Percentiles rank a stretch among this genome's conserved stretches.
phyloP scores from a whole-genome alignment of 2,329 filamentous ascomycete species.

The Colletotrichum orbiculare region DNA sequence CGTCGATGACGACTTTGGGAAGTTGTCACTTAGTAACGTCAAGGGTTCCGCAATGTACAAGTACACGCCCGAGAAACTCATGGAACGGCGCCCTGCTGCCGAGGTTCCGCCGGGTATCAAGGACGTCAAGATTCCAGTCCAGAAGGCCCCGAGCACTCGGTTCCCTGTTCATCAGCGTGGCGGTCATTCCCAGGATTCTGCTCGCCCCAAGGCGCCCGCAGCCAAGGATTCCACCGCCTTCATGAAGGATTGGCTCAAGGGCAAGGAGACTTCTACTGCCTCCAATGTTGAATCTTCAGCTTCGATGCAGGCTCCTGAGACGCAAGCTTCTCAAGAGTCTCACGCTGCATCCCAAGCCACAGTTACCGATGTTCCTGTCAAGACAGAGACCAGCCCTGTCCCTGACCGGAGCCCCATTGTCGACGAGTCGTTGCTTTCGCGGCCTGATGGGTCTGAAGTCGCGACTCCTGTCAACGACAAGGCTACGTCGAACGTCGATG shows the following conservation, averaged over 20 bases:
- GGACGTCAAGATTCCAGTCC: conserved; percentile 19
- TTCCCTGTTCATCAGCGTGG: neutral
- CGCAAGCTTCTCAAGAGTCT: too few species aligned
- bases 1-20: conserved; percentile 18
- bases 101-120: conserved; percentile 18
- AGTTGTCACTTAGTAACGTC: conserved; percentile 22
- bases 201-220: neutral
- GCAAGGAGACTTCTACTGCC: neutral
- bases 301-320: too few species aligned
- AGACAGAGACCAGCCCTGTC: too few species aligned
- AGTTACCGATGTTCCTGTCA: too few species aligned
- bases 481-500: too few species aligned
- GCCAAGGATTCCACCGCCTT: too few species aligned
- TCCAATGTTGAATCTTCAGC: too few species aligned
- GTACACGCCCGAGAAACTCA: conserved; percentile 15
- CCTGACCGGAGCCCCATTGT: too few species aligned
- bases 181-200: neutral
- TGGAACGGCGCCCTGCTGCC: conserved; percentile 6
- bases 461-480: too few species aligned
- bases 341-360: too few species aligned
- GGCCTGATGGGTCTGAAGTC: too few species aligned
- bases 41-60: conserved; percentile 27
- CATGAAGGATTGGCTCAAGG: neutral
- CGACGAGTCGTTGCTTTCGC: too few species aligned
- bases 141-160: neutral